Conservation (phyloP, 352 stramenopile genomes). For the Globisporangium middletonii region DNA sequence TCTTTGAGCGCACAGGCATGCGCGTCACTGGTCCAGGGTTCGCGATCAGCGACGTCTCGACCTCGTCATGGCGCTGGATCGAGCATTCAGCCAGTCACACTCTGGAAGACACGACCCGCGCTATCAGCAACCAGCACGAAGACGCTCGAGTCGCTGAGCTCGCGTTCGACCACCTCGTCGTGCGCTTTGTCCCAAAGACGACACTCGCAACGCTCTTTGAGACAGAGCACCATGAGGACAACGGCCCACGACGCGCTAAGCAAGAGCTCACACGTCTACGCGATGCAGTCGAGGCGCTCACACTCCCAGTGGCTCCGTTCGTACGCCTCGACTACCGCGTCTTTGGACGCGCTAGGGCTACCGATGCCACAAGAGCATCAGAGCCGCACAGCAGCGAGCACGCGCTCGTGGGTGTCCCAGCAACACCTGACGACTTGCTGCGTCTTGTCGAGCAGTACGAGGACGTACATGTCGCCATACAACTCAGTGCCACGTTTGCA, state of each 20-base stretch:
- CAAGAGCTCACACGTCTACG: neutral
- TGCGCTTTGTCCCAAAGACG: no score
- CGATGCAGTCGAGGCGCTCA: neutral
- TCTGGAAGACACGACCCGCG: no score
- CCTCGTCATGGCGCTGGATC: constrained; percentile 1
- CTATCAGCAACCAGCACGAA: no score
- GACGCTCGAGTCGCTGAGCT: no score
- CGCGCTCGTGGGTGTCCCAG: constrained; percentile 8
- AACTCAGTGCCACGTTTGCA: constrained; percentile 6
- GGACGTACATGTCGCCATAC: neutral
- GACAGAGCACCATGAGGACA: neutral
- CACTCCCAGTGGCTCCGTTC: constrained; percentile 7
- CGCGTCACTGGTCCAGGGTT: constrained; percentile 20
- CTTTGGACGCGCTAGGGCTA: neutral
- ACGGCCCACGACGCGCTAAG: no score
- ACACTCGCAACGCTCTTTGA: neutral
- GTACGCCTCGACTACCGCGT: neutral
- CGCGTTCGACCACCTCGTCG: no score
- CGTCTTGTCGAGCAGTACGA: constrained; percentile 14
- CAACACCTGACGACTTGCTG: constrained; percentile 7
- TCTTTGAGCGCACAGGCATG: constrained; percentile 7
- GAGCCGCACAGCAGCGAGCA: neutral
- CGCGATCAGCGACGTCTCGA: constrained; percentile 13
- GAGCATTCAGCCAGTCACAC: neutral
- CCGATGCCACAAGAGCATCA: no score